Evolutionary conservation across 2,329 filamentous ascomycete species (phyloP).

Genomic region (Pseudogymnoascus sp.): DNA sequence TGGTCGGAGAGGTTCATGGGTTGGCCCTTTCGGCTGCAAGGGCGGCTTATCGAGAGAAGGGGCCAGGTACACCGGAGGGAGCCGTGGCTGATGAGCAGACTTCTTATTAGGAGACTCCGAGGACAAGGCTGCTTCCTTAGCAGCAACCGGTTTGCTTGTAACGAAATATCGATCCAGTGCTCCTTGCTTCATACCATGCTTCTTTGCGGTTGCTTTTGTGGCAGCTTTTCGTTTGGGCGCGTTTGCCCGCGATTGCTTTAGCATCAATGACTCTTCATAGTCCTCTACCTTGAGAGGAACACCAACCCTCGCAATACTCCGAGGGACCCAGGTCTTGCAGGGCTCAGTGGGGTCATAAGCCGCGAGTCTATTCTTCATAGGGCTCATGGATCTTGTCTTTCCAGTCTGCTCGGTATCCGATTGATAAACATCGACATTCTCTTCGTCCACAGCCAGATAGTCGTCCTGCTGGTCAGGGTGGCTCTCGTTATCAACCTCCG

Average conservation of each 20-base stretch:
- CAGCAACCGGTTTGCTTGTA: constrained; percentile 21
- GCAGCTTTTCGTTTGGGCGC: constrained; percentile 24
- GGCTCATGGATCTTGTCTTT: constrained; percentile 19
- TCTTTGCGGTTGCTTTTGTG: constrained; percentile 20
- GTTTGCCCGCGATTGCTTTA: constrained; percentile 4
- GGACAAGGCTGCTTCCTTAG: not conserved
- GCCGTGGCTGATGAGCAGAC: constrained; percentile 13
- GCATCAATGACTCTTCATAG: constrained; percentile 45
- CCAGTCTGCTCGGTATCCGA: not conserved
- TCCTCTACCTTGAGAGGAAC: constrained; percentile 57
- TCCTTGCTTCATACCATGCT: constrained; percentile 26
- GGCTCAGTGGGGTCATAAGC: constrained; percentile 59
- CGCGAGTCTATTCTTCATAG: constrained; percentile 31
- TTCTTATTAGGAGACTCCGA: constrained; percentile 10
- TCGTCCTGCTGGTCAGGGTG: constrained; percentile 21
- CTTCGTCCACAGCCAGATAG: constrained; percentile 51
- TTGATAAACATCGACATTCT: constrained; percentile 32
- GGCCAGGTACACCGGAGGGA: constrained; percentile 13
- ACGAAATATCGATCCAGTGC: constrained; percentile 30
- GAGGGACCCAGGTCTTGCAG: constrained; percentile 63
- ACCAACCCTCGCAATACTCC: constrained; percentile 55
- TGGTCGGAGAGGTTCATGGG: not conserved
- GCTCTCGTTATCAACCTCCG: constrained; percentile 56
- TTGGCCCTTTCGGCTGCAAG: not conserved
- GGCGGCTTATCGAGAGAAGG: constrained; percentile 16